These are phyloP conservation scores for Iberis amara DNA, from an alignment of 441 rosid genomes.

Conservation along the genomic window DNA sequence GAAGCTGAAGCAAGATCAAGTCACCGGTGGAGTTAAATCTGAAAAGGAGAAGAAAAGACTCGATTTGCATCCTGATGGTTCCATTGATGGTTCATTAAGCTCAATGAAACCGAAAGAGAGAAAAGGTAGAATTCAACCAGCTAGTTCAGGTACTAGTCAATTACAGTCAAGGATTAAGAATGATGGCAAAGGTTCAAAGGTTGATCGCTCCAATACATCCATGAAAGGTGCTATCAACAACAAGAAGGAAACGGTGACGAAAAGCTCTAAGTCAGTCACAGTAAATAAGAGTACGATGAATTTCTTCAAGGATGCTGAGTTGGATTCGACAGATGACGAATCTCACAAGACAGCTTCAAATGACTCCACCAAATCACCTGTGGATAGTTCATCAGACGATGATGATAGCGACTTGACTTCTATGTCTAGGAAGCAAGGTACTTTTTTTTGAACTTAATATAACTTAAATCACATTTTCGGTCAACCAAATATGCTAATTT, in stretches of 20 bases:
- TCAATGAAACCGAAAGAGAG: conserved; percentile 24
- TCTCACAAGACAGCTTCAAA: background rate
- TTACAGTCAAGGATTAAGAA: conserved; percentile 14
- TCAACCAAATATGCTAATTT: conserved; percentile 9
- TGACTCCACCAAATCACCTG: conserved; percentile 24
- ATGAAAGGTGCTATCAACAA: conserved; percentile 1
- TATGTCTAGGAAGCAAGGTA: conserved; percentile 26
- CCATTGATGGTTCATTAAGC: conserved; percentile 19
- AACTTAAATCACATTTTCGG: background rate
- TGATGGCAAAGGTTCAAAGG: conserved; percentile 7
- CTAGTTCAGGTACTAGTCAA: conserved; percentile 22
- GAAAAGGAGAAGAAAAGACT: conserved; percentile 24
- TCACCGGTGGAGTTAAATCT: conserved; percentile 10
- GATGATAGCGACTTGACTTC: conserved; percentile 30
- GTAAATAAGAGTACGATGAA: conserved; percentile 16
- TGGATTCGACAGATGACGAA: conserved; percentile 13
- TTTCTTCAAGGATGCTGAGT: conserved; percentile 13
- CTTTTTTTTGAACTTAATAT: background rate
- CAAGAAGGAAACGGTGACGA: conserved; percentile 15
- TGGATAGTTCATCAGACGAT: conserved; percentile 15
- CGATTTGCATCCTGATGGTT: conserved; percentile 14
- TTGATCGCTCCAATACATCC: background rate
- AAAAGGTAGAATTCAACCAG: conserved; percentile 21
- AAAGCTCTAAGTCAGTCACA: background rate
- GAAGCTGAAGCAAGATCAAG: conserved; percentile 26